A percentile compares a stretch with the other conserved stretches of the same genome.
phyloP scores from a whole-genome alignment of 2,329 filamentous ascomycete genomes.

The Trichophaea hybrida region DNA sequence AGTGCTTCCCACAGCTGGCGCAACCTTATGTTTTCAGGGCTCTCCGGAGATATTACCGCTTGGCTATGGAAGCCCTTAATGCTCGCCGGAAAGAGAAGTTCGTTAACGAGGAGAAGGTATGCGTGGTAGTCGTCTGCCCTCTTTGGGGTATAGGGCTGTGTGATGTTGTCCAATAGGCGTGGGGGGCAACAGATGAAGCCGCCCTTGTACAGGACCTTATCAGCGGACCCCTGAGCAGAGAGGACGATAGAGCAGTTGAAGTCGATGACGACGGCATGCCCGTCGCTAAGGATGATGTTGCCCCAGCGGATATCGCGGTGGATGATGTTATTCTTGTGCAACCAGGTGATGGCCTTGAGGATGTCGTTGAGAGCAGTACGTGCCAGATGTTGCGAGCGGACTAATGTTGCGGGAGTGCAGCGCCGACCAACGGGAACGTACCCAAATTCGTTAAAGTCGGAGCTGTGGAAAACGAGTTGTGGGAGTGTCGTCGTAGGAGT shows the following conservation, averaged over 20 bases:
- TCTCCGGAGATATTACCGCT: not conserved
- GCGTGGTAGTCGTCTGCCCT: not conserved
- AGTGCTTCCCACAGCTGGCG: not conserved
- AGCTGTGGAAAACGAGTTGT: not conserved
- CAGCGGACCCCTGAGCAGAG: no score
- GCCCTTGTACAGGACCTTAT: not conserved
- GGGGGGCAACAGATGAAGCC: not conserved
- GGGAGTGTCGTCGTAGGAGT: no score
- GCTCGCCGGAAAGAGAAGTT: not conserved
- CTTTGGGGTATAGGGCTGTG: not conserved
- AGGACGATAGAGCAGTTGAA: no score
- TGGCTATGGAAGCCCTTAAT: not conserved
- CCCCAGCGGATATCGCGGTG: slow-evolving; percentile 5
- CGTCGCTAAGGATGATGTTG: not conserved
- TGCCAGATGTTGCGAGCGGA: not conserved
- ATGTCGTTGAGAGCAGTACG: not conserved
- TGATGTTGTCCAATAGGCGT: not conserved
- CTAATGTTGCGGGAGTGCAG: not conserved
- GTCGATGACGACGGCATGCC: not conserved
- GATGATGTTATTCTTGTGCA: no score
- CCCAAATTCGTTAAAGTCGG: not conserved
- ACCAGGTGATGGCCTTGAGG: not conserved
- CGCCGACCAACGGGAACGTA: not conserved
- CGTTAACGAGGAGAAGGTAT: not conserved
- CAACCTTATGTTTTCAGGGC: not conserved